Conservation (phyloP, 345 rosid genomes). For the Eucalyptus urophylla region DNA sequence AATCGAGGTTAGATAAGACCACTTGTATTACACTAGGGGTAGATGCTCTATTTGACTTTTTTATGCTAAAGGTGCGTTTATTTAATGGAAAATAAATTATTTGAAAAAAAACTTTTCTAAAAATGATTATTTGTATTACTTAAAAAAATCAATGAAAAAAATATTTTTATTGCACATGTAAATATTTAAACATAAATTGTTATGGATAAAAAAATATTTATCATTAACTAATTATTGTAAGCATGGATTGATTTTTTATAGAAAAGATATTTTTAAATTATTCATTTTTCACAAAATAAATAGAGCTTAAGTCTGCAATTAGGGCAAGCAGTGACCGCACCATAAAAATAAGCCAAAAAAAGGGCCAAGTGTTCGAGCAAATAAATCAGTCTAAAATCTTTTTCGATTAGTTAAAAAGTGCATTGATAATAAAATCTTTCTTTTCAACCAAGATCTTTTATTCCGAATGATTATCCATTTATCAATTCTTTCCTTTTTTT, state of each 20-base stretch:
- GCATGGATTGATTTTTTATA: no score
- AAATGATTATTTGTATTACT: no score
- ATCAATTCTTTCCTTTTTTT: neutral
- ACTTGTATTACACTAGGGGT: neutral
- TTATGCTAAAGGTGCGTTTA: neutral
- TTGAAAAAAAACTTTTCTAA: accelerated
- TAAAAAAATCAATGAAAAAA: no score
- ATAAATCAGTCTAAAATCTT: neutral
- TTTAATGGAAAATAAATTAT: no score
- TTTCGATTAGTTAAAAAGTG: neutral
- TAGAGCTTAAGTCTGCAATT: neutral
- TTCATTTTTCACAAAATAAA: no score
- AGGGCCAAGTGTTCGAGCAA: neutral
- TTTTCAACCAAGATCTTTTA: neutral
- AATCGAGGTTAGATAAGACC: neutral
- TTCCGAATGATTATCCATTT: neutral
- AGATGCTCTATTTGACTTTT: neutral
- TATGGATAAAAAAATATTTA: no score
- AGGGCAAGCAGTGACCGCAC: neutral
- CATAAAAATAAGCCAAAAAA: neutral
- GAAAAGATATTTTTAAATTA: no score
- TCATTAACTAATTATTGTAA: no score
- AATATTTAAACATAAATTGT: no score
- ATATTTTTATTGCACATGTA: no score
- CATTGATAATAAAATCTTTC: neutral